Percentiles rank a stretch among this genome's conserved stretches.
phyloP scores from a whole-genome alignment of 108 stramenopile genomes.

The Nitzschia sp. region DNA sequence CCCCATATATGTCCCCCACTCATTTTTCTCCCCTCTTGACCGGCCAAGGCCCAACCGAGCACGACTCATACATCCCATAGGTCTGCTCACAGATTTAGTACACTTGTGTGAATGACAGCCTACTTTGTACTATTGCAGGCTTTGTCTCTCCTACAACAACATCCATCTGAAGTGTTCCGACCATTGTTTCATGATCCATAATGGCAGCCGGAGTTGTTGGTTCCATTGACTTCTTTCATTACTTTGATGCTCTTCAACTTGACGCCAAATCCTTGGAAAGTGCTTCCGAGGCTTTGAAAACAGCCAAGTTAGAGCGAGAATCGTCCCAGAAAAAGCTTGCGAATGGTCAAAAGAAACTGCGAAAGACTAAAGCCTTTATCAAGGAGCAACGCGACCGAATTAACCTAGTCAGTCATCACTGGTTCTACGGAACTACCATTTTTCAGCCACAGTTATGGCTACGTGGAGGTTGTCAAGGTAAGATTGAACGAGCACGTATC shows the following conservation, averaged over 20 bases:
- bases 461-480: slow-evolving; percentile 27
- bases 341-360: slow-evolving; percentile 6
- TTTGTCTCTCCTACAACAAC: too few relatives aligned
- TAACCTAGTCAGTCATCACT: slow-evolving; percentile 11
- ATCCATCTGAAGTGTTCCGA: too few relatives aligned
- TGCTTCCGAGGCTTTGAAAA: background rate
- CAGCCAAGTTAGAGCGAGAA: slow-evolving; percentile 3
- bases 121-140: too few relatives aligned
- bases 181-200: too few relatives aligned
- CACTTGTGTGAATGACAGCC: too few relatives aligned
- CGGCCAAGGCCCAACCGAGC: too few relatives aligned
- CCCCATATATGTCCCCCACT: too few relatives aligned
- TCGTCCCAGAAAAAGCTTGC: background rate
- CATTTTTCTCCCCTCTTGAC: too few relatives aligned
- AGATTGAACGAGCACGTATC: slow-evolving; percentile 17
- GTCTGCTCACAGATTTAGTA: too few relatives aligned
- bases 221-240: slow-evolving; percentile 5
- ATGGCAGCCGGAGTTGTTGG: background rate
- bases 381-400: slow-evolving; percentile 29
- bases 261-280: slow-evolving; percentile 12
- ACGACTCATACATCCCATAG: too few relatives aligned
- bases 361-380: slow-evolving; percentile 13
- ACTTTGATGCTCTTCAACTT: slow-evolving; percentile 9
- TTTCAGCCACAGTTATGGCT: slow-evolving; percentile 27
- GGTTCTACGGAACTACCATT: slow-evolving; percentile 27